A percentile compares a stretch with the other conserved stretches of the same genome.
phyloP scores from a whole-genome alignment of 768 basidiomycete species.

The Xerocomellus intermedius region DNA sequence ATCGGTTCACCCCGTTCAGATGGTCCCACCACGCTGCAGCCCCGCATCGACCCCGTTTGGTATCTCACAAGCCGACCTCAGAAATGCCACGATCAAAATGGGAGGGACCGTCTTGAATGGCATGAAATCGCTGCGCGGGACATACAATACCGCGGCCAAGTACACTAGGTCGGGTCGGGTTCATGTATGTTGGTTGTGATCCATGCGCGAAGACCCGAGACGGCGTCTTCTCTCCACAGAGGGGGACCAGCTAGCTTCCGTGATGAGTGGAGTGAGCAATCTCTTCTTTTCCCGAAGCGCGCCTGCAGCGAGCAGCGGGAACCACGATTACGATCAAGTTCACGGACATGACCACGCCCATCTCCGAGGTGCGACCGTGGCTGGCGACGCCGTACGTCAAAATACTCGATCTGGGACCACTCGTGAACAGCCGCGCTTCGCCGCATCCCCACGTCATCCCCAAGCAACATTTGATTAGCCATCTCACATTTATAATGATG shows the following conservation, averaged over 20 bases:
- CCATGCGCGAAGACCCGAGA: constrained; percentile 1
- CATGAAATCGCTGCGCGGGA: constrained; percentile 62
- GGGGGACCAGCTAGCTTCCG: constrained; percentile 22
- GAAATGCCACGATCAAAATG: constrained; percentile 54
- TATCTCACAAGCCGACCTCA: constrained; percentile 48
- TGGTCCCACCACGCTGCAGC: constrained; percentile 19
- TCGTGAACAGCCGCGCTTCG: constrained; percentile 24
- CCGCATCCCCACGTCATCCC: constrained; percentile 18
- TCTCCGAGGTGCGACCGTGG: constrained; percentile 15
- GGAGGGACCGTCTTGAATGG: constrained; percentile 63
- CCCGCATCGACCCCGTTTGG: constrained; percentile 27
- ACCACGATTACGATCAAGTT: constrained; percentile 9
- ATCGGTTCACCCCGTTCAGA: constrained; percentile 26
- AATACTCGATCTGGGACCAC: constrained; percentile 51
- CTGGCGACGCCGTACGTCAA: constrained; percentile 40
- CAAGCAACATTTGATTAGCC: constrained; percentile 47
- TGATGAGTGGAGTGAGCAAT: constrained; percentile 30
- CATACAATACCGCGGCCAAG: constrained; percentile 45
- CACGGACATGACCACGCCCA: constrained; percentile 1
- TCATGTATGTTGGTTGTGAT: constrained; percentile 10
- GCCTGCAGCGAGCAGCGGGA: constrained; percentile 40
- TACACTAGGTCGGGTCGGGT: constrained; percentile 41
- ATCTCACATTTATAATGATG: constrained; percentile 52
- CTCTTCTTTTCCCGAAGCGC: constrained; percentile 64
- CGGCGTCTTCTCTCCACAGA: constrained; percentile 21